These are phyloP conservation scores for Cadophora sp. DNA, from an alignment of 2,329 filamentous ascomycete genomes.

Conservation along the genomic window DNA sequence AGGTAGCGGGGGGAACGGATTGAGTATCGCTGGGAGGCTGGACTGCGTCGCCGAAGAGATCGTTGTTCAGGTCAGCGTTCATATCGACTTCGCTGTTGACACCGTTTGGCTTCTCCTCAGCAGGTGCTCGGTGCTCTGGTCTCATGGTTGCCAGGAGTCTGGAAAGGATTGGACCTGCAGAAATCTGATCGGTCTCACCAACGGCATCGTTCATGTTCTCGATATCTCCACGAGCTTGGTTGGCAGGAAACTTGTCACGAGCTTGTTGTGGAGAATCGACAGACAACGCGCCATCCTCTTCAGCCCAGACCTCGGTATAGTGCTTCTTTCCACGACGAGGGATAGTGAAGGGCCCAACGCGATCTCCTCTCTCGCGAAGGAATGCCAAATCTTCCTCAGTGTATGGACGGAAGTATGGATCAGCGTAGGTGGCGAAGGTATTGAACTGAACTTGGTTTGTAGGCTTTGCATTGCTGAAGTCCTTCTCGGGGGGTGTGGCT, in stretches of 20 bases:
- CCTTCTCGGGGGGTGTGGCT: slow-evolving; percentile 88
- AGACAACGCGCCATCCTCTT: slow-evolving; percentile 85
- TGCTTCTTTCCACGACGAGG: slow-evolving; percentile 83
- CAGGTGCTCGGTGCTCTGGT: slow-evolving; percentile 69
- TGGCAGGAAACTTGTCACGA: slow-evolving; percentile 73
- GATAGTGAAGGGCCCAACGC: slow-evolving; percentile 82
- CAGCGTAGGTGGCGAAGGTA: slow-evolving; percentile 91
- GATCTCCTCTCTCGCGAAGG: slow-evolving; percentile 86
- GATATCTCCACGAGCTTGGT: slow-evolving; percentile 83
- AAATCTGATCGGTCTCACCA: slow-evolving; percentile 89
- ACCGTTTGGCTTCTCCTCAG: slow-evolving; percentile 63
- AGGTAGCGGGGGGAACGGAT: slow-evolving; percentile 71
- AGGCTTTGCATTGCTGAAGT: slow-evolving; percentile 94
- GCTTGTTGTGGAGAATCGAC: slow-evolving; percentile 69
- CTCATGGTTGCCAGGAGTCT: slow-evolving; percentile 82
- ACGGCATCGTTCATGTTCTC: slow-evolving; percentile 87
- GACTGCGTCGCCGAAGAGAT: slow-evolving; percentile 35
- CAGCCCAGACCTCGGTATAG: slow-evolving; percentile 91
- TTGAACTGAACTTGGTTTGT: slow-evolving; percentile 92
- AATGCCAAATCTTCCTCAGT: slow-evolving; percentile 95
- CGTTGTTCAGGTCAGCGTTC: slow-evolving; percentile 53
- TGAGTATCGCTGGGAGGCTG: slow-evolving; percentile 37
- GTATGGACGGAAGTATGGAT: slow-evolving; percentile 88
- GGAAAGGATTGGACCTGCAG: slow-evolving; percentile 83
- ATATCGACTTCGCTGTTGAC: slow-evolving; percentile 60